Conservation (phyloP, 495 filamentous ascomycete species). For the Venustampulla echinocandica region DNA sequence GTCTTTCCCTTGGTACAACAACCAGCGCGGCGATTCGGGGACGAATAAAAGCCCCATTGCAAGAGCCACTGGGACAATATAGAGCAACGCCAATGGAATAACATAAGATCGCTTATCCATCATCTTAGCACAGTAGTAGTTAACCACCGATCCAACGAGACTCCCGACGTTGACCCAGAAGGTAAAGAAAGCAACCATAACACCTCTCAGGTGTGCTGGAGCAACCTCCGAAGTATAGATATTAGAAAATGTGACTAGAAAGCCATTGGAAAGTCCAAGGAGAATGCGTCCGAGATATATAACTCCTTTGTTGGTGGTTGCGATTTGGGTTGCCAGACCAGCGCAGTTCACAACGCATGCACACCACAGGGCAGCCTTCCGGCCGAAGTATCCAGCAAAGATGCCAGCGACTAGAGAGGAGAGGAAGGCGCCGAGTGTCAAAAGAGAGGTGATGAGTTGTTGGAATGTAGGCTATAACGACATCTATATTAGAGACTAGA, state of each 20-base stretch:
- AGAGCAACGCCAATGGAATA: slow-evolving; percentile 50
- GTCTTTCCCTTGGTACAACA: slow-evolving; percentile 12
- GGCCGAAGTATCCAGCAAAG: slow-evolving; percentile 37
- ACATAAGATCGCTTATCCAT: slow-evolving; percentile 40
- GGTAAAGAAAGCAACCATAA: slow-evolving; percentile 21
- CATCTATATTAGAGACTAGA: neutral
- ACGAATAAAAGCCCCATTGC: slow-evolving; percentile 46
- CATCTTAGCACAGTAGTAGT: slow-evolving; percentile 45
- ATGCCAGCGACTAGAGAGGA: slow-evolving; percentile 45
- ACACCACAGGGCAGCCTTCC: slow-evolving; percentile 39
- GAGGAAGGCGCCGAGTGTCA: slow-evolving; percentile 52
- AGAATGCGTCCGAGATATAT: slow-evolving; percentile 48
- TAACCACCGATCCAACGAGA: slow-evolving; percentile 50
- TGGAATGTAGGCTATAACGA: slow-evolving; percentile 35
- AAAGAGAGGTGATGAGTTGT: slow-evolving; percentile 47
- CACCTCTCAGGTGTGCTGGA: slow-evolving; percentile 16
- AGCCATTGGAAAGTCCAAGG: slow-evolving; percentile 47
- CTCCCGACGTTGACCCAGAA: slow-evolving; percentile 34
- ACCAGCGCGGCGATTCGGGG: slow-evolving; percentile 54
- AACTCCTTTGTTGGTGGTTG: slow-evolving; percentile 39
- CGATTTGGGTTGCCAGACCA: slow-evolving; percentile 47
- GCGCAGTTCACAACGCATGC: slow-evolving; percentile 40
- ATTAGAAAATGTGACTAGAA: slow-evolving; percentile 51
- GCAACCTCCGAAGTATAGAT: slow-evolving; percentile 41
- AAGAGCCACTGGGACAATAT: slow-evolving; percentile 45